Conservation (phyloP, 2,329 filamentous ascomycete species). For the Colletotrichum orchidophilum region DNA sequence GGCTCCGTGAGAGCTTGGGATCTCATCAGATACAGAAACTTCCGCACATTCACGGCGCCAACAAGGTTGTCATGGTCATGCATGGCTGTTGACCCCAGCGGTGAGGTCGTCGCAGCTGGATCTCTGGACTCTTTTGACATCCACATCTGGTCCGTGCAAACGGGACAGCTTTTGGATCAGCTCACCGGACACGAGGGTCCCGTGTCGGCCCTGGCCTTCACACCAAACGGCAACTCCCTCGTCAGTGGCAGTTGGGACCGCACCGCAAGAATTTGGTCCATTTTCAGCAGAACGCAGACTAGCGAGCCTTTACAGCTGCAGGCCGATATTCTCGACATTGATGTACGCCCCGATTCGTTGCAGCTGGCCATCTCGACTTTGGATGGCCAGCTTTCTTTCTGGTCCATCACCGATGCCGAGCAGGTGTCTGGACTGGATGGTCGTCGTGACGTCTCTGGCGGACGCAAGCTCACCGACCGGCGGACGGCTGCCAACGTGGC, state of each 20-base stretch:
- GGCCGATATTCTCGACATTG: slow-evolving; percentile 87
- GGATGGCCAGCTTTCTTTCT: slow-evolving; percentile 94
- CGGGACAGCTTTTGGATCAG: slow-evolving; percentile 91
- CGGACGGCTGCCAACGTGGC: slow-evolving; percentile 90
- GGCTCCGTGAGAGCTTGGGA: slow-evolving; percentile 97
- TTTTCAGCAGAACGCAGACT: slow-evolving; percentile 93
- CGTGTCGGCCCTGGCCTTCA: slow-evolving; percentile 87
- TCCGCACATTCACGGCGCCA: slow-evolving; percentile 95
- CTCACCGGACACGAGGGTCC: slow-evolving; percentile 94
- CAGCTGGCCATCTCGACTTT: slow-evolving; percentile 93
- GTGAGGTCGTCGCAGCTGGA: slow-evolving; percentile 94
- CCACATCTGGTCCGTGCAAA: slow-evolving; percentile 98
- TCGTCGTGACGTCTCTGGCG: slow-evolving; percentile 90
- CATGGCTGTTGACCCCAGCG: slow-evolving; percentile 94
- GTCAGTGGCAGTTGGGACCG: slow-evolving; percentile 97
- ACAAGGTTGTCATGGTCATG: slow-evolving; percentile 92
- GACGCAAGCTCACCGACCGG: slow-evolving; percentile 87
- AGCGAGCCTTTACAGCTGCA: slow-evolving; percentile 94
- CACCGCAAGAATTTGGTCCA: slow-evolving; percentile 94
- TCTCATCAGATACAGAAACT: slow-evolving; percentile 94
- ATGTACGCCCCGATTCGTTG: slow-evolving; percentile 87
- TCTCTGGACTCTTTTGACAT: slow-evolving; percentile 97
- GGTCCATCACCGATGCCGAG: slow-evolving; percentile 87
- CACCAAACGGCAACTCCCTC: slow-evolving; percentile 83
- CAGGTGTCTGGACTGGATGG: slow-evolving; percentile 90